These are phyloP conservation scores for Saccharomycopsis hybrid DNA, from an alignment of 1,139 yeast species.

Conservation along the genomic window DNA sequence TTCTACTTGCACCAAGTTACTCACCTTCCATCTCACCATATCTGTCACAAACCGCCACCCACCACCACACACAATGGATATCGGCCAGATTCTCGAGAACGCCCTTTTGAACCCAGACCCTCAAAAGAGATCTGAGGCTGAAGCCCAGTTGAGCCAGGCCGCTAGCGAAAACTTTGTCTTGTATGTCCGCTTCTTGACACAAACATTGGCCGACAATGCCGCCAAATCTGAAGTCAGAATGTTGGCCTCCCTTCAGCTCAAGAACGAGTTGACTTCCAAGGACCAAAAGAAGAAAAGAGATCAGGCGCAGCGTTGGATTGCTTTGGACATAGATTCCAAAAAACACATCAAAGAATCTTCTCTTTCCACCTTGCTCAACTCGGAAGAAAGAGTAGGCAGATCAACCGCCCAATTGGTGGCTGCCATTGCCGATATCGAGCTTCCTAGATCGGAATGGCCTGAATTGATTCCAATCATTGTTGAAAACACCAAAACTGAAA, in stretches of 20 bases:
- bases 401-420: conserved; percentile 93
- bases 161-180: conserved; percentile 71
- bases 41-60: too few species aligned
- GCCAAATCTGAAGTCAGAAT: conserved; percentile 79
- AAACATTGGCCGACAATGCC: conserved; percentile 61
- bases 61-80: conserved; percentile 42
- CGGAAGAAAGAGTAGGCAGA: conserved; percentile 76
- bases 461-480: conserved; percentile 78
- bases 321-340: conserved; percentile 48
- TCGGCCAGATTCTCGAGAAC: conserved; percentile 67
- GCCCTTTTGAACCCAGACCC: conserved; percentile 66
- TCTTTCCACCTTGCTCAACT: conserved; percentile 54
- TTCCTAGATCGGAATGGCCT: conserved; percentile 85
- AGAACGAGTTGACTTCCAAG: conserved; percentile 83
- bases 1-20: too few species aligned
- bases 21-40: too few species aligned
- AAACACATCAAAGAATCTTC: conserved; percentile 63
- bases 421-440: conserved; percentile 90
- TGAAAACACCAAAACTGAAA: conserved; percentile 73
- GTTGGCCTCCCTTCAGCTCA: conserved; percentile 83
- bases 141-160: conserved; percentile 64
- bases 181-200: conserved; percentile 64
- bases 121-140: conserved; percentile 70
- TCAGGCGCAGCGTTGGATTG: conserved; percentile 43
- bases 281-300: conserved; percentile 45